Evolutionary conservation across 345 rosid species (phyloP).

Genomic region (Gossypium arboreum): DNA sequence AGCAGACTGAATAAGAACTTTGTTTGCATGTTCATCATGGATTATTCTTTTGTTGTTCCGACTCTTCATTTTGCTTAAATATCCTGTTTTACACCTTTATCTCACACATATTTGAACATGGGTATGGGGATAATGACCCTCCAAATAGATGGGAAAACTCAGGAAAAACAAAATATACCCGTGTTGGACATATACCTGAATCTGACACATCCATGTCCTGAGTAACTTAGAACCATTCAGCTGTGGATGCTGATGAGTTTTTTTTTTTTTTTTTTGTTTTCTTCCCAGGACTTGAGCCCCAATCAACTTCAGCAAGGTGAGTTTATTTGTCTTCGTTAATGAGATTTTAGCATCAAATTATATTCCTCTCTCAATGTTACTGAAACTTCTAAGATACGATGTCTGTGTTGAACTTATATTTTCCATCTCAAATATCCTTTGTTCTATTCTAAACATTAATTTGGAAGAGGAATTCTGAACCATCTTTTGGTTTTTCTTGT

Average conservation of each 20-base stretch:
- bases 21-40: conserved; percentile 6
- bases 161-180: background rate
- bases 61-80: background rate
- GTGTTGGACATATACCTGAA: background rate
- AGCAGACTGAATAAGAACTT: background rate
- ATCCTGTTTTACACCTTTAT: background rate
- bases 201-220: background rate
- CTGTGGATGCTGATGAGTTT: background rate
- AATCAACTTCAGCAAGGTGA: conserved; percentile 93
- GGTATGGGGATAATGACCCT: background rate
- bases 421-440: background rate
- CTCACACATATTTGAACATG: background rate
- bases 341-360: background rate
- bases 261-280: background rate
- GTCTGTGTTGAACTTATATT: background rate
- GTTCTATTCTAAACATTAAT: background rate
- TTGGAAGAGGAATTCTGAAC: conserved; percentile 18
- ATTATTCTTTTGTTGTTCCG: background rate
- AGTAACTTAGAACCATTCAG: background rate
- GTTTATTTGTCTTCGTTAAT: conserved; percentile 19
- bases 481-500: conserved; percentile 17
- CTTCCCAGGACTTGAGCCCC: conserved; percentile 72
- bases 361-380: background rate
- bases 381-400: background rate
- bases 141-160: background rate